Percentiles rank a stretch among this genome's conserved stretches.
These are phyloP conservation scores for Skeletonema menzelii DNA, from an alignment of 108 stramenopile genomes.

Conservation along the genomic window DNA sequence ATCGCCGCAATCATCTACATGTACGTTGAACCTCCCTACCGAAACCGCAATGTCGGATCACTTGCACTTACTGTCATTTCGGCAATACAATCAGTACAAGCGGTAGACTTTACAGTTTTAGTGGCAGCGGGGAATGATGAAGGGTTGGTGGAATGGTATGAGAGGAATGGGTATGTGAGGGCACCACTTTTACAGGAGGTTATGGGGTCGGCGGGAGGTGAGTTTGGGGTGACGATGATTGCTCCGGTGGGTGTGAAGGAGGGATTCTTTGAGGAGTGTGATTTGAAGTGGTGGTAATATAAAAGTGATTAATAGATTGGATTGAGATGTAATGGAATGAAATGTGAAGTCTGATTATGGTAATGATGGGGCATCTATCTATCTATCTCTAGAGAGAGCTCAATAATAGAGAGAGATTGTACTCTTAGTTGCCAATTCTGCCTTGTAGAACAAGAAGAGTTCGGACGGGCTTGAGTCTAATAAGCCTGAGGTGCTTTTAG, in stretches of 20 bases:
- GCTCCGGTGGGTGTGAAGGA: conserved; percentile 46
- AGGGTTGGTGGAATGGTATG: conserved; percentile 76
- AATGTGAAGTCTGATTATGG: not conserved
- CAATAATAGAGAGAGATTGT: too few relatives aligned
- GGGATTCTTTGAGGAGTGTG: conserved; percentile 47
- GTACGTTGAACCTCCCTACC: conserved; percentile 74
- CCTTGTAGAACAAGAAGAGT: too few relatives aligned
- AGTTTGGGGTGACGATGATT: conserved; percentile 79
- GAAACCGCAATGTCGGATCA: conserved; percentile 51
- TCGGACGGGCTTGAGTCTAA: too few relatives aligned
- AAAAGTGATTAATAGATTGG: too few relatives aligned
- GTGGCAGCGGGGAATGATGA: conserved; percentile 81
- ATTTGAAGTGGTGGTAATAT: conserved; percentile 78
- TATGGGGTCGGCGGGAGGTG: conserved; percentile 61
- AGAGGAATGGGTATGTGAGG: conserved; percentile 51
- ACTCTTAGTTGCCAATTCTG: too few relatives aligned
- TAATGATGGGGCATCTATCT: too few relatives aligned
- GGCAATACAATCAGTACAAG: conserved; percentile 65
- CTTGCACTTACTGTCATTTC: conserved; percentile 78
- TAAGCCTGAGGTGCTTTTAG: too few relatives aligned
- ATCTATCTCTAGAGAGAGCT: too few relatives aligned
- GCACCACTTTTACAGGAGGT: conserved; percentile 74
- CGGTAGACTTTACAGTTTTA: conserved; percentile 70
- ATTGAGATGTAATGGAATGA: too few relatives aligned
- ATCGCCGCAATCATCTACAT: conserved; percentile 82